phyloP scores from a whole-genome alignment of 2,329 filamentous ascomycete genomes.

The Alternaria gansuensis region DNA sequence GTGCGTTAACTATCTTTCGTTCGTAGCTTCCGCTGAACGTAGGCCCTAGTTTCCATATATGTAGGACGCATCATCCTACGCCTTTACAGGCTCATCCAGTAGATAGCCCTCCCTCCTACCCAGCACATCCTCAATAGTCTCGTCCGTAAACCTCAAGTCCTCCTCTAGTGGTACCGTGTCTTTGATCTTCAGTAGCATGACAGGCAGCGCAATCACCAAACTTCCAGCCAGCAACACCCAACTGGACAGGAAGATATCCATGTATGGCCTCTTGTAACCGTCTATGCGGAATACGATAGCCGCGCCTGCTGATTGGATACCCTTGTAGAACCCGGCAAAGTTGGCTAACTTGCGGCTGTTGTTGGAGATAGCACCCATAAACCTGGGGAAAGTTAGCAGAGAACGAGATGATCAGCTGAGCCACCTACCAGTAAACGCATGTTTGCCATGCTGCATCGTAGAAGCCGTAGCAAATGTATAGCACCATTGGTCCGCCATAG shows the following conservation, averaged over 20 bases:
- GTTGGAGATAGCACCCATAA: constrained; percentile 90
- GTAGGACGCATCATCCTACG: background rate
- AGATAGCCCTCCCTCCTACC: constrained; percentile 6
- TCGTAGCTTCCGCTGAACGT: background rate
- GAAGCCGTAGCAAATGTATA: constrained; percentile 87
- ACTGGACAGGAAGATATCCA: constrained; percentile 74
- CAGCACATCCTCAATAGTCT: constrained; percentile 61
- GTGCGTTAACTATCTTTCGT: background rate
- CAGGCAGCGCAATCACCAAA: constrained; percentile 76
- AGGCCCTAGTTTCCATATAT: background rate
- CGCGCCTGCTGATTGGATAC: constrained; percentile 82
- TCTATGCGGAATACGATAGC: constrained; percentile 77
- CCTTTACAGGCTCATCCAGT: background rate
- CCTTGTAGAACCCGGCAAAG: constrained; percentile 87
- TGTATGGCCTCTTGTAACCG: constrained; percentile 63
- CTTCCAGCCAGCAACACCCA: constrained; percentile 78
- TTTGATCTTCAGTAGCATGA: constrained; percentile 78
- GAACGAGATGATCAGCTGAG: background rate
- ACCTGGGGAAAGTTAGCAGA: constrained; percentile 60
- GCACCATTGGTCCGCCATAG: constrained; percentile 80
- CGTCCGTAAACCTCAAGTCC: constrained; percentile 82
- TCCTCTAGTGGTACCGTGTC: constrained; percentile 73
- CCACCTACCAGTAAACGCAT: constrained; percentile 77
- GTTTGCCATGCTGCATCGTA: constrained; percentile 91
- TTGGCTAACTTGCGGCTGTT: constrained; percentile 88